A percentile compares a stretch with the other conserved stretches of the same genome.
phyloP scores from a whole-genome alignment of 805 yeast genomes.

The Kuraishia piskuri region DNA sequence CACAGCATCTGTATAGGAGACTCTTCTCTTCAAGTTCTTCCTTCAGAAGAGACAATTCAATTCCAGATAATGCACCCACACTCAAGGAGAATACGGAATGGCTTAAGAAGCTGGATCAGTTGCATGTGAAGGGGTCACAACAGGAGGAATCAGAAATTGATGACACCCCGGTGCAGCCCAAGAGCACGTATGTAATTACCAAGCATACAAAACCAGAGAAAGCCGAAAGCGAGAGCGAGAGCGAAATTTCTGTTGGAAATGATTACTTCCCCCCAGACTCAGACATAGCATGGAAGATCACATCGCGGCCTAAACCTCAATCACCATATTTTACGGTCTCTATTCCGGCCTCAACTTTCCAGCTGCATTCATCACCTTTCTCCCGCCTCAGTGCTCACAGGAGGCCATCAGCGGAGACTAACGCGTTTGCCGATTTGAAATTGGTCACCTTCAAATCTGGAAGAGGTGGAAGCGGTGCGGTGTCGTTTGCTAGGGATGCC shows the following conservation, averaged over 20 bases:
- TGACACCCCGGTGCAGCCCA: background rate
- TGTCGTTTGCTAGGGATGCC: conserved; percentile 82
- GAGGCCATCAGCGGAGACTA: background rate
- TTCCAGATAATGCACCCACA: conserved; percentile 28
- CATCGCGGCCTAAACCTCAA: background rate
- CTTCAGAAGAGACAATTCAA: background rate
- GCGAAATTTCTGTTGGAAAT: conserved; percentile 8
- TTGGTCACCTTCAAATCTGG: conserved; percentile 68
- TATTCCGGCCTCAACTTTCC: conserved; percentile 22
- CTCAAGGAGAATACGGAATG: conserved; percentile 22
- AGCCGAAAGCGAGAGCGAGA: conserved; percentile 9
- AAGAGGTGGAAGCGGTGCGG: conserved; percentile 80
- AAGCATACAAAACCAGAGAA: background rate
- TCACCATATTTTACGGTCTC: conserved; percentile 17
- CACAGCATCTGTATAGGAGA: background rate
- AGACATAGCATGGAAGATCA: background rate
- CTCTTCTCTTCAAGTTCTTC: background rate
- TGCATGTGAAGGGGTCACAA: background rate
- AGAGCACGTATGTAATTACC: background rate
- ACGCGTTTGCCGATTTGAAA: conserved; percentile 52
- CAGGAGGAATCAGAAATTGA: background rate
- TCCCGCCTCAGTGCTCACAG: conserved; percentile 11
- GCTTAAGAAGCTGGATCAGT: conserved; percentile 13
- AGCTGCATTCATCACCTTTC: conserved; percentile 29
- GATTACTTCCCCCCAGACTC: background rate